Evolutionary conservation across 2,329 filamentous ascomycete genomes (phyloP).

Genomic region (Thielaviopsis ethacetica): DNA sequence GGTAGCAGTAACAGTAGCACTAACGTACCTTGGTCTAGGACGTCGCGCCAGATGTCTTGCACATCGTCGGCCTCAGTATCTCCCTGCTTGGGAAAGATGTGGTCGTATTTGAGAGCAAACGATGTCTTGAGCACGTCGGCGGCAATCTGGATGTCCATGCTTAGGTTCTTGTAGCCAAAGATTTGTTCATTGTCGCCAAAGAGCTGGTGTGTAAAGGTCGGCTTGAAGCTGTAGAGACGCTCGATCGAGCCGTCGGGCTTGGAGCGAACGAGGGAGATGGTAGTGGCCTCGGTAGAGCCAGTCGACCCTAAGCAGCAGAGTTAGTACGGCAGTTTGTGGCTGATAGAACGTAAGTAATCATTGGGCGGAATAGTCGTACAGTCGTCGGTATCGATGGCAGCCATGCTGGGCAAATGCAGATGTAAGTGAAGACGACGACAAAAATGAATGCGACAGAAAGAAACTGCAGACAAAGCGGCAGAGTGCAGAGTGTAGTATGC

Average conservation of each 20-base stretch:
- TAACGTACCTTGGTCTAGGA: constrained; percentile 5
- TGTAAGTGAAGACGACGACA: not conserved
- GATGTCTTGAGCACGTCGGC: constrained; percentile 26
- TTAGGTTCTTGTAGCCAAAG: constrained; percentile 73
- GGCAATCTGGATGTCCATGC: constrained; percentile 53
- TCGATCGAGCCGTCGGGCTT: constrained; percentile 30
- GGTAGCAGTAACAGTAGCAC: constrained; percentile 37
- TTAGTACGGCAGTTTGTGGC: constrained; percentile 13
- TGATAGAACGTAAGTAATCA: not conserved
- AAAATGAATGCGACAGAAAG: not conserved
- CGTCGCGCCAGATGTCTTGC: constrained; percentile 7
- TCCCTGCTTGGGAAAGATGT: constrained; percentile 6
- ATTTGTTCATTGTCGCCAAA: constrained; percentile 89
- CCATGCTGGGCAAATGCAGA: not conserved
- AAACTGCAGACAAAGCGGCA: not conserved
- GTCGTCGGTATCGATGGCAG: not conserved
- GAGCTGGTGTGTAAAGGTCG: constrained; percentile 77
- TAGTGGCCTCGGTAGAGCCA: constrained; percentile 45
- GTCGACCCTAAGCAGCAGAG: constrained; percentile 32
- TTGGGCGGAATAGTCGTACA: not conserved
- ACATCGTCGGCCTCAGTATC: constrained; percentile 10
- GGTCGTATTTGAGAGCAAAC: constrained; percentile 3
- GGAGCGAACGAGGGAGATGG: constrained; percentile 41
- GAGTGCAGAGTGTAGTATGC: not conserved
- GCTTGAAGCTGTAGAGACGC: constrained; percentile 55